phyloP scores from a whole-genome alignment of 2,329 filamentous ascomycete genomes.

The Mycosphaerella sp. region DNA sequence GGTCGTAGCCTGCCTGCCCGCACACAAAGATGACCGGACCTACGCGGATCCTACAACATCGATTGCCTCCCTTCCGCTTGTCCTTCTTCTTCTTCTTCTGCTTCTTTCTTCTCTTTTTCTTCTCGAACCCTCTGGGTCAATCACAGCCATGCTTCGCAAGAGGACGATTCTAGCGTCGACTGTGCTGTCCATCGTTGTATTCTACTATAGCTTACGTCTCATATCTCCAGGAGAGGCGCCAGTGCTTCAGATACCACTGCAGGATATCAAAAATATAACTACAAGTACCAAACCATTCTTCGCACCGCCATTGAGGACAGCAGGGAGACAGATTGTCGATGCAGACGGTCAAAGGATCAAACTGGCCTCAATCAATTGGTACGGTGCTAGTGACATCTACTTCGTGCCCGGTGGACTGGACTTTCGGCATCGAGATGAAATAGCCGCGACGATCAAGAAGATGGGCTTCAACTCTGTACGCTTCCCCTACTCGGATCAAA shows the following conservation, averaged over 20 bases:
- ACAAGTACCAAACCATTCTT: constrained; percentile 33
- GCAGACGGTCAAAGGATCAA: constrained; percentile 52
- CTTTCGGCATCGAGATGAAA: constrained; percentile 54
- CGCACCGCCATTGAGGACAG: constrained; percentile 53
- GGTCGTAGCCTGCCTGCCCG: constrained; percentile 5
- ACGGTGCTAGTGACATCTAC: constrained; percentile 61
- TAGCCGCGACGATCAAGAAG: constrained; percentile 53
- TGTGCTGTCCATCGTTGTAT: constrained; percentile 14
- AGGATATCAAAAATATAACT: constrained; percentile 15
- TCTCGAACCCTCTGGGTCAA: constrained; percentile 15
- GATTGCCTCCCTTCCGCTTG: constrained; percentile 6
- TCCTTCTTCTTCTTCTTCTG: constrained; percentile 7
- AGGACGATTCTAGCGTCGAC: constrained; percentile 14
- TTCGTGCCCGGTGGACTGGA: constrained; percentile 61
- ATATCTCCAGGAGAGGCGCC: constrained; percentile 22
- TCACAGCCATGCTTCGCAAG: constrained; percentile 16
- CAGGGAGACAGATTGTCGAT: constrained; percentile 58
- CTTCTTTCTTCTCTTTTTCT: constrained; percentile 6
- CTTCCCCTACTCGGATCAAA: constrained; percentile 62
- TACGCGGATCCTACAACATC: constrained; percentile 7
- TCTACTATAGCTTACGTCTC: constrained; percentile 26
- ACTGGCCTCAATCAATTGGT: constrained; percentile 63
- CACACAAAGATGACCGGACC: constrained; percentile 7
- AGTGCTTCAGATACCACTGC: constrained; percentile 10
- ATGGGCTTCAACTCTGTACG: constrained; percentile 67